Percentiles rank a stretch among this genome's conserved stretches.
Conservation (phyloP, 1,284 basidiomycete species). For the Xerocomus amazonicus region DNA sequence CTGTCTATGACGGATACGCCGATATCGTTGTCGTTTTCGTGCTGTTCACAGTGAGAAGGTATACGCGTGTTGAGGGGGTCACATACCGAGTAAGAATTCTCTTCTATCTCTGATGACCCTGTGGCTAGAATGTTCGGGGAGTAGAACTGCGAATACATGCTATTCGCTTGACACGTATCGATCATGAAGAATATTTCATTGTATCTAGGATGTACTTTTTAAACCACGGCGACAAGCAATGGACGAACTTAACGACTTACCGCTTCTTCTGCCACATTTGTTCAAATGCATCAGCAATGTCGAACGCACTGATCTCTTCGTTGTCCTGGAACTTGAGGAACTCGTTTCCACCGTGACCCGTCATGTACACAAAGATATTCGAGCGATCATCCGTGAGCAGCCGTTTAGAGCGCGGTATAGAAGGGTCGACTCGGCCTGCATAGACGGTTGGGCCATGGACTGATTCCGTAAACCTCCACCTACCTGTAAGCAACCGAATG, state of each 20-base stretch:
- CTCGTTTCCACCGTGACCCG: constrained; percentile 96
- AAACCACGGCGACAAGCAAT: neutral
- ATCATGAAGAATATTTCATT: constrained; percentile 98
- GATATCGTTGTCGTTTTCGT: constrained; percentile 90
- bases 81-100: constrained; percentile 92
- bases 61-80: neutral
- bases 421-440: constrained; percentile 67
- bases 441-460: neutral
- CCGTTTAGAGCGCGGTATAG: constrained; percentile 87
- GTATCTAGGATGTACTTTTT: constrained; percentile 55
- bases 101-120: constrained; percentile 82
- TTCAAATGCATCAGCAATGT: constrained; percentile 94
- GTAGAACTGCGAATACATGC: constrained; percentile 93
- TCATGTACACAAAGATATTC: constrained; percentile 98
- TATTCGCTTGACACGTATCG: constrained; percentile 98
- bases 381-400: constrained; percentile 88
- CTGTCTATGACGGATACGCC: constrained; percentile 95
- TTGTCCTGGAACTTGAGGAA: constrained; percentile 99
- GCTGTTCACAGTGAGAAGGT: constrained; percentile 44
- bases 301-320: constrained; percentile 95
- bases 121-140: constrained; percentile 95
- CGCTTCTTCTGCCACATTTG: constrained; percentile 98
- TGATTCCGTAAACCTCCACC: constrained; percentile 16
- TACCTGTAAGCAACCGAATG: constrained; percentile 85
- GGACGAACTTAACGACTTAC: constrained; percentile 38